phyloP scores from a whole-genome alignment of 2,329 filamentous ascomycete genomes.

The Lecanicillium sp. region DNA sequence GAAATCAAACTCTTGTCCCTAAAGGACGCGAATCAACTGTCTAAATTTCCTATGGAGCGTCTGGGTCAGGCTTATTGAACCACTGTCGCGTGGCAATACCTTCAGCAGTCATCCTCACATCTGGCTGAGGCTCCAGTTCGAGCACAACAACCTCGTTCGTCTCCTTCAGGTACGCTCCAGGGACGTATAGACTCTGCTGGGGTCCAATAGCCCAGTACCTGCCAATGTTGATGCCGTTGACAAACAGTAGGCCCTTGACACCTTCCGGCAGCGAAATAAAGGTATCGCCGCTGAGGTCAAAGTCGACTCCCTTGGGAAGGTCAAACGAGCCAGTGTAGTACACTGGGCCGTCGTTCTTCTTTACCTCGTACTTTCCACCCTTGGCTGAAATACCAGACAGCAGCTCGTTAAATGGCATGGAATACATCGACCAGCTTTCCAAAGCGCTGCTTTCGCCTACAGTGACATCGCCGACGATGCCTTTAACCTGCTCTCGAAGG shows the following conservation, averaged over 20 bases:
- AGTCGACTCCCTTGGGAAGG: constrained; percentile 5
- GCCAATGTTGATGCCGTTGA: constrained; percentile 37
- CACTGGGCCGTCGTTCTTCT: constrained; percentile 6
- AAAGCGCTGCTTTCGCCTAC: constrained; percentile 23
- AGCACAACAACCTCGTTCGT: constrained; percentile 34
- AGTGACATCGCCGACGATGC: constrained; percentile 34
- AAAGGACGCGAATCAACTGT: too few relatives aligned
- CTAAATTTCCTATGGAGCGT: background rate
- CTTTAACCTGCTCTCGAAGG: constrained; percentile 37
- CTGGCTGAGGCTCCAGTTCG: constrained; percentile 30
- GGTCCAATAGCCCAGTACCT: constrained; percentile 39
- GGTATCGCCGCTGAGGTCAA: constrained; percentile 20
- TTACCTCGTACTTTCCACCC: background rate
- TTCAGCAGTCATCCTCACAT: background rate
- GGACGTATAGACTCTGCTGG: constrained; percentile 39
- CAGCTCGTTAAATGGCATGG: constrained; percentile 16
- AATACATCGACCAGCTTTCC: constrained; percentile 30
- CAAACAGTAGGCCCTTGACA: constrained; percentile 37
- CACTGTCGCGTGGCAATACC: constrained; percentile 10
- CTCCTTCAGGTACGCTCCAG: constrained; percentile 28
- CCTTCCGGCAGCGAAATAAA: constrained; percentile 31
- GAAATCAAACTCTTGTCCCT: too few relatives aligned
- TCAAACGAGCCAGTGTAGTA: constrained; percentile 20
- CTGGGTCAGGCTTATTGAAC: constrained; percentile 9
- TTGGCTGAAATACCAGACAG: background rate